These are phyloP conservation scores for Vitis rotundifolia DNA, from an alignment of 164 flowering plant species.

Conservation along the genomic window DNA sequence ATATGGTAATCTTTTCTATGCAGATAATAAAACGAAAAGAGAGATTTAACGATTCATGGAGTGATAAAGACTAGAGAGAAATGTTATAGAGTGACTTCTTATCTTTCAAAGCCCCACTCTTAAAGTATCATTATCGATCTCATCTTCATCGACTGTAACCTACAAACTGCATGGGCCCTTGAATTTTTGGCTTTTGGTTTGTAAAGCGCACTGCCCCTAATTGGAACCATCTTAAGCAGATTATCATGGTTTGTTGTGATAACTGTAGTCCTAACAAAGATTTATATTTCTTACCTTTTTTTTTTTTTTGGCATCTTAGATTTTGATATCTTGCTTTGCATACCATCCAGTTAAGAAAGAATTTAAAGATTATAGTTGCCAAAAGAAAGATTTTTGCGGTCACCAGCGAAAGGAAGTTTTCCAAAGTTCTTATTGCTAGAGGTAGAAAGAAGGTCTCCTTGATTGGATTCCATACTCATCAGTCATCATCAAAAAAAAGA, in stretches of 20 bases:
- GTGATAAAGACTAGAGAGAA: slow-evolving; percentile 56
- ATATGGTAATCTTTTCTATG: slow-evolving; percentile 58
- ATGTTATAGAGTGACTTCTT: slow-evolving; percentile 49
- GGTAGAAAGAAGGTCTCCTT: slow-evolving; percentile 27
- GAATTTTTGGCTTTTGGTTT: slow-evolving; percentile 37
- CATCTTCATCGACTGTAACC: slow-evolving; percentile 35
- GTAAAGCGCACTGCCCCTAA: slow-evolving; percentile 33
- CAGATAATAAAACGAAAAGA: slow-evolving; percentile 71
- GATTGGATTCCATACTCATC: slow-evolving; percentile 12
- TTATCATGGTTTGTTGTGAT: slow-evolving; percentile 42
- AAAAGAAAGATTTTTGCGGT: slow-evolving; percentile 58
- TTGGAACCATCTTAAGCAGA: slow-evolving; percentile 34
- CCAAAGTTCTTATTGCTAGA: slow-evolving; percentile 61
- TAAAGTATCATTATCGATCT: slow-evolving; percentile 36
- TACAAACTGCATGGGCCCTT: slow-evolving; percentile 30
- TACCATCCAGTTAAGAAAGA: slow-evolving; percentile 80
- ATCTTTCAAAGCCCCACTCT: slow-evolving; percentile 38
- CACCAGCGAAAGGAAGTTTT: slow-evolving; percentile 54
- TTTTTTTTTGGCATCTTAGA: slow-evolving; percentile 7
- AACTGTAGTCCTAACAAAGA: slow-evolving; percentile 22
- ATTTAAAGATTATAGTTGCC: slow-evolving; percentile 72
- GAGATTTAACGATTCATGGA: slow-evolving; percentile 56
- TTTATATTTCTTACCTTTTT: slow-evolving; percentile 16
- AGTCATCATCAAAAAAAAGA: slow-evolving; percentile 41
- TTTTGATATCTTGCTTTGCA: slow-evolving; percentile 37